Percentiles rank a stretch among this genome's conserved stretches.
Conservation (phyloP, 2,329 filamentous ascomycete genomes). For the Rhinocladiella similis region DNA sequence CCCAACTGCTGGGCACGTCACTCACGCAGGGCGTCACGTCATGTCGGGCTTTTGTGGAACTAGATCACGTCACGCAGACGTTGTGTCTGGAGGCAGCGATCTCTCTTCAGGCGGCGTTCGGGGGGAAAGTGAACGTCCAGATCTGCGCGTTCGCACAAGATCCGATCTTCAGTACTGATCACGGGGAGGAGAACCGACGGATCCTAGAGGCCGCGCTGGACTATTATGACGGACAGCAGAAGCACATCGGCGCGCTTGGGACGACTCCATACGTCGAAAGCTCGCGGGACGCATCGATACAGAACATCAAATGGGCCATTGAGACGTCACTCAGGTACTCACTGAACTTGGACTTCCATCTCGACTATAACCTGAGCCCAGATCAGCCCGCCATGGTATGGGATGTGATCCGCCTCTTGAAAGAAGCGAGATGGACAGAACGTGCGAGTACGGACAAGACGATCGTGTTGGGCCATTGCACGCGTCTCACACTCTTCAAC, state of each 20-base stretch:
- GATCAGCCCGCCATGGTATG: constrained; percentile 53
- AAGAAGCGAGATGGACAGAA: constrained; percentile 50
- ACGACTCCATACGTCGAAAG: constrained; percentile 71
- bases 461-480: constrained; percentile 68
- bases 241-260: constrained; percentile 59
- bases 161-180: constrained; percentile 60
- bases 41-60: constrained; percentile 70
- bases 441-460: constrained; percentile 44
- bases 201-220: constrained; percentile 51
- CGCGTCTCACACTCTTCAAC: constrained; percentile 60
- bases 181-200: constrained; percentile 52
- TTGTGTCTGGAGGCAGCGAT: constrained; percentile 61
- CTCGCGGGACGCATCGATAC: constrained; percentile 46
- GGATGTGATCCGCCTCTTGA: constrained; percentile 55
- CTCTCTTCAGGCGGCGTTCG: constrained; percentile 56
- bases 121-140: constrained; percentile 59
- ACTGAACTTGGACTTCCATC: constrained; percentile 68
- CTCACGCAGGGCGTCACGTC: constrained; percentile 65
- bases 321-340: constrained; percentile 50
- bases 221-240: constrained; percentile 21
- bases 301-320: constrained; percentile 66
- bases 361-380: constrained; percentile 67
- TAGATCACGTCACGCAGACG: constrained; percentile 62
- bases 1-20: constrained; percentile 66
- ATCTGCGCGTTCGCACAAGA: constrained; percentile 72